Evolutionary conservation across 306 rosid species (phyloP), one percentile per base, ranked within the genome.

Genomic region (Acacia acuminata): DNA sequence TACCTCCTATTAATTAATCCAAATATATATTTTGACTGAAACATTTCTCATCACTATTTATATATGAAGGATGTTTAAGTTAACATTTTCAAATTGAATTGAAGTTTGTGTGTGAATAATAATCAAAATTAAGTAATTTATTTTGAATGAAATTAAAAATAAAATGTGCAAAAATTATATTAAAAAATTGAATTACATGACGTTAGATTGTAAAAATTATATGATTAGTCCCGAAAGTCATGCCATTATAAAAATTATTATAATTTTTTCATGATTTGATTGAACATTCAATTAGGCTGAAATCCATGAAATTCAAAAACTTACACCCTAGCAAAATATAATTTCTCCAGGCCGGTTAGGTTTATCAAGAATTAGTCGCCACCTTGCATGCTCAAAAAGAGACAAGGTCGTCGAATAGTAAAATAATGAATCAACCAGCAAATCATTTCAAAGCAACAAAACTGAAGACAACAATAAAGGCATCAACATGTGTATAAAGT

Each of bases 401-500:
- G 84, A 34, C 45, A 48, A 30, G 61, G 38, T 24, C 72, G 36
- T 38, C 4, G 25, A 70, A 27, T 48, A 70, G 78, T 70, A 83
- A 78, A 73, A 36, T 30, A 64, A 64, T 32, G 14, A 64, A 64
- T 64, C 43, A 76, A 82, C 63, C 13, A 50, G 47, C 60, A 68
- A 55, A 42, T 67, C 51, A 82, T 43, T 76, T 67, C 55, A 67
- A 56, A 76, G 38, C 22, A 10, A 7, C 9, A 64, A 74, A 50
- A 24, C 68, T 60, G 70, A 61, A 44, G 65, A 44, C 73, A 60
- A 60, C 42, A 72, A 72, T 71, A 60, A 44, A 20, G 53, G 73
- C 38, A 70, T 75, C 47, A n/a, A 48, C 77, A 76, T 56, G 73
- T 30, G 24, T 70, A 17, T 70, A 70, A 82, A 75, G 81, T 82